Conservation (phyloP, 805 yeast genomes). For the Lipomyces yamadae region DNA sequence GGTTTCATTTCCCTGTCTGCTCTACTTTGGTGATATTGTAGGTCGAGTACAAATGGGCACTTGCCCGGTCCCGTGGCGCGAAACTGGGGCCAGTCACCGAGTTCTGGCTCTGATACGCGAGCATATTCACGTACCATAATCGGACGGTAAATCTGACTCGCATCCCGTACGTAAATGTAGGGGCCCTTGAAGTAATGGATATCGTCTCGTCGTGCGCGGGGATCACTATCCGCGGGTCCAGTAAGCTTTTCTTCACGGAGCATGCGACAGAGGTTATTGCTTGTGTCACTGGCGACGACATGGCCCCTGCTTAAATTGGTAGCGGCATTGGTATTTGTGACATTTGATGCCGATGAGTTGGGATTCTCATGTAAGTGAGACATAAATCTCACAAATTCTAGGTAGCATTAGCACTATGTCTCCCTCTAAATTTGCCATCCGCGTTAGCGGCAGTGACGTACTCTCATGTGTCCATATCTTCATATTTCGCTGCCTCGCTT, state of each 20-base stretch:
- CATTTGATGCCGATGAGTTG: background rate
- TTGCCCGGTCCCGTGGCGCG: conserved; percentile 70
- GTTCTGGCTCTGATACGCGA: conserved; percentile 49
- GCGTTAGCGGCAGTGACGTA: conserved; percentile 10
- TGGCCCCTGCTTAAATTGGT: background rate
- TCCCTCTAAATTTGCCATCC: background rate
- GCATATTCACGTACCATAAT: conserved; percentile 82
- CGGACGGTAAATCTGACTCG: conserved; percentile 77
- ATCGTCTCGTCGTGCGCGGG: conserved; percentile 82
- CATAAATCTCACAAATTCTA: conserved; percentile 31
- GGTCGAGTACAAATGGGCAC: conserved; percentile 70
- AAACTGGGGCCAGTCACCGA: conserved; percentile 62
- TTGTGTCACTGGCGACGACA: conserved; percentile 21
- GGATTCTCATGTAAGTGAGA: conserved; percentile 31
- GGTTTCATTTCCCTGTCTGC: conserved; percentile 14
- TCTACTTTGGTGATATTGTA: conserved; percentile 8
- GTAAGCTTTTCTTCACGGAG: conserved; percentile 81
- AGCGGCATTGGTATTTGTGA: background rate
- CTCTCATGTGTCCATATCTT: conserved; percentile 88
- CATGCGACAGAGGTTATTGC: conserved; percentile 53
- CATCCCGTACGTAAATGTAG: conserved; percentile 79
- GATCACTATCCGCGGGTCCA: conserved; percentile 90
- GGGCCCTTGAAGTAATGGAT: conserved; percentile 77
- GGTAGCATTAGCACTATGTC: background rate
- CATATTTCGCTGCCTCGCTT: conserved; percentile 63